Percentiles rank a stretch among this genome's conserved stretches.
These are phyloP conservation scores for Pilatotrama ljubarskyi DNA, from an alignment of 768 basidiomycete genomes.

Conservation along the genomic window DNA sequence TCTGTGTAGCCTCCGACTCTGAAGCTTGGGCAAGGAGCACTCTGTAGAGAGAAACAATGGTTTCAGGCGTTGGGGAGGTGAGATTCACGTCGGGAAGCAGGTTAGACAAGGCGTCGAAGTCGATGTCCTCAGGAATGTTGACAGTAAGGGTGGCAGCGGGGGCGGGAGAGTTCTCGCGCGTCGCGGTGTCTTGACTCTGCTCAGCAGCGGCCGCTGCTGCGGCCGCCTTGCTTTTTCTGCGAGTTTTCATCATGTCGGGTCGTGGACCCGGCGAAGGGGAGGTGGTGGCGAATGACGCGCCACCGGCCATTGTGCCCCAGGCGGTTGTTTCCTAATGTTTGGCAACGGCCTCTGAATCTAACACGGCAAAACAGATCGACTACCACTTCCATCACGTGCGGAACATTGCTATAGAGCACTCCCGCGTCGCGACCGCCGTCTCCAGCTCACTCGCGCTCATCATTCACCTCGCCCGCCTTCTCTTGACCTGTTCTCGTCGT, in stretches of 20 bases:
- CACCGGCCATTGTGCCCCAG: slow-evolving; percentile 10
- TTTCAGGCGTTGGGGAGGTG: slow-evolving; percentile 55
- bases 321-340: slow-evolving; percentile 28
- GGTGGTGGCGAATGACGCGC: slow-evolving; percentile 17
- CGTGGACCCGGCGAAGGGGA: slow-evolving; percentile 20
- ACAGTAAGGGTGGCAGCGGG: slow-evolving; percentile 37
- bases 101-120: slow-evolving; percentile 56
- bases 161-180: slow-evolving; percentile 35
- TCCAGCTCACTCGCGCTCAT: neutral
- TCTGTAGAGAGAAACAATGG: slow-evolving; percentile 62
- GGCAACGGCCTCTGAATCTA: slow-evolving; percentile 26
- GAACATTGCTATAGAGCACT: neutral
- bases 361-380: slow-evolving; percentile 22
- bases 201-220: slow-evolving; percentile 38
- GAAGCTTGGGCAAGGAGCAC: slow-evolving; percentile 56
- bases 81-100: slow-evolving; percentile 65
- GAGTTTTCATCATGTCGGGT: slow-evolving; percentile 47
- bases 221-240: slow-evolving; percentile 60
- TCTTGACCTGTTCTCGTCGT: neutral
- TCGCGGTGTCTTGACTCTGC: slow-evolving; percentile 23
- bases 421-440: slow-evolving; percentile 16
- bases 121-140: slow-evolving; percentile 65
- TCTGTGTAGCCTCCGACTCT: slow-evolving; percentile 54
- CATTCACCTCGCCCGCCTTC: neutral
- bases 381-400: slow-evolving; percentile 17